Base-by-base conservation (phyloP, 805 yeast genomes). In the Cyberlindnera suaveolens region DNA sequence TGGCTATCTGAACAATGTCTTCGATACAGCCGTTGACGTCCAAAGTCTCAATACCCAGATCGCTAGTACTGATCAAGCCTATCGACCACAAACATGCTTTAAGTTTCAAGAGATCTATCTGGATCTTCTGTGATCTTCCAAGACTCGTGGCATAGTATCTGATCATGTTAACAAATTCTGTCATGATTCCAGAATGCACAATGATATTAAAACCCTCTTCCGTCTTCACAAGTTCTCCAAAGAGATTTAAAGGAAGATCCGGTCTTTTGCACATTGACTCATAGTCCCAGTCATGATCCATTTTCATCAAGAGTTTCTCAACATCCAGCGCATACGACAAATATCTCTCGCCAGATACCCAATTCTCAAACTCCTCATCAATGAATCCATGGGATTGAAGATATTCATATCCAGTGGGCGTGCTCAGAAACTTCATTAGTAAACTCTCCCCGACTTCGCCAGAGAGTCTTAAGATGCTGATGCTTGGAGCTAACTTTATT, bases 41-140 rank as follows among this genome's bases (percentile, higher is more conserved):
- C 31, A 80, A 53, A 35, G 82, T 64, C 15, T 72, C 66, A 15
- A 84, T 78, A 0, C 97, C 97, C 40, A 72, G 65, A 9, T 74
- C 74, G 1, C 88, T 76, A 1, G 89, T 76, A 2, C 90, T 90
- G 27, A 90, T 78, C 53, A 82, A 80, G 0, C 96, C 97, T 30
- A 87, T 70, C 2, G 95, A 81, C 97, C 97, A 91, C 31, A 91
- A 54, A 30, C 83, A 77, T 10, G 90, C 85, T 56, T 86, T 87
- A 20, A 91, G 61, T 48, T 71, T 72, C 8, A 66, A 30, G 16
- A 68, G 46, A 16, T 64, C 62, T 6, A 70, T 68, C 6, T 57
- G 32, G 10, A 41, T 44, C 7, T 48, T 53, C 4, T 16, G 39
- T 2, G 31, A 20, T 33, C 52, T 56, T 11, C 51, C 56, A 5